A percentile compares a stretch with the other conserved stretches of the same genome.
These are phyloP conservation scores for Pseudopyricularia cyperi DNA, from an alignment of 2,329 filamentous ascomycete genomes.

Conservation along the genomic window DNA sequence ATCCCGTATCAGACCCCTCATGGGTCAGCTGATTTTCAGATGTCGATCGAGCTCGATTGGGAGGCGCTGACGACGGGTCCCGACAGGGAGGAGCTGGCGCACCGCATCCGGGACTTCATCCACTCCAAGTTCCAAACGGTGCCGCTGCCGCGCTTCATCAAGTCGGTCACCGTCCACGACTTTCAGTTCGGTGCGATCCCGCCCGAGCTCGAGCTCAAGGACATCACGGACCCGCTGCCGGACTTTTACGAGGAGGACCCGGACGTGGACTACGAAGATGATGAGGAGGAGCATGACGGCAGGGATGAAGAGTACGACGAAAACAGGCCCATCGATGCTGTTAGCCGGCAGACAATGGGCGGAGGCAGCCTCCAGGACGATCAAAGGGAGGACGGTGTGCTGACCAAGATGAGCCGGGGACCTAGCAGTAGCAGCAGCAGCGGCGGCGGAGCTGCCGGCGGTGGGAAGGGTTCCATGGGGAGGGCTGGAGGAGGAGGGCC, in stretches of 20 bases:
- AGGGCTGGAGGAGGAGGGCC: not conserved
- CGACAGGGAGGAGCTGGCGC: conserved; percentile 73
- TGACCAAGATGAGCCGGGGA: conserved; percentile 9
- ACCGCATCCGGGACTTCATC: conserved; percentile 82
- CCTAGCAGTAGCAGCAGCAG: conserved; percentile 7
- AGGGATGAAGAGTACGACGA: conserved; percentile 21
- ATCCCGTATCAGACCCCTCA: not conserved
- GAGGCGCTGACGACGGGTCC: conserved; percentile 78
- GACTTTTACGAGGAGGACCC: conserved; percentile 89
- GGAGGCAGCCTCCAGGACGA: conserved; percentile 7
- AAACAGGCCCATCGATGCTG: not conserved
- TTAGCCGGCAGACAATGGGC: conserved; percentile 13
- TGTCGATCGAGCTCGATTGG: conserved; percentile 99
- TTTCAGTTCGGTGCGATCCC: conserved; percentile 82
- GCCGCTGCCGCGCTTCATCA: conserved; percentile 86
- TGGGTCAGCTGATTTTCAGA: conserved; percentile 20
- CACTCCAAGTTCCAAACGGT: conserved; percentile 93
- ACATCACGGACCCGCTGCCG: conserved; percentile 86
- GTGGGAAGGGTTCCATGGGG: not conserved
- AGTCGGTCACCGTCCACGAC: conserved; percentile 84
- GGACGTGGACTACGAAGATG: conserved; percentile 45
- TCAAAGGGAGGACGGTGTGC: conserved; percentile 7
- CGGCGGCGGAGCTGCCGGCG: conserved; percentile 16
- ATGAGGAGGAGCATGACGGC: conserved; percentile 24
- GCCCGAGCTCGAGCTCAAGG: conserved; percentile 83